Base-by-base conservation (phyloP, 1,284 basidiomycete species). In the Leccinum proximum region DNA sequence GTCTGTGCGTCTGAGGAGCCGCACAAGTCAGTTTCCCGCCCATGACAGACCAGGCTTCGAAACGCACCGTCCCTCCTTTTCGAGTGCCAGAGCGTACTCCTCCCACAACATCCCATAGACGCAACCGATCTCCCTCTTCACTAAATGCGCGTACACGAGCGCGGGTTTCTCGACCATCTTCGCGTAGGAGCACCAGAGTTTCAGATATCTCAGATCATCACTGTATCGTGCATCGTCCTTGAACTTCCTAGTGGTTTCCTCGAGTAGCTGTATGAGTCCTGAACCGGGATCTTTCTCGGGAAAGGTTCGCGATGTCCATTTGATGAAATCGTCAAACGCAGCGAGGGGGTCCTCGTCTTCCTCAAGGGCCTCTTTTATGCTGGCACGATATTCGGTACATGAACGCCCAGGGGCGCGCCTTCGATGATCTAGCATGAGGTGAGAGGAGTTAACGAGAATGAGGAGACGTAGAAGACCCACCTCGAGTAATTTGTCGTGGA, bases 201-300 rank as follows among this genome's bases (percentile, higher is more conserved):
- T 92, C 59, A 98, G 83, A 76, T 98, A 97, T 50, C 96, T 85
- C 62, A 92, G 78, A 79, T 98, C 96, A 67, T 89, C 88, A 71
- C 87, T 87, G 78, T 97, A 98, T 35, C 88, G 80, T 40, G 84
- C 80, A 71, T 96, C 93, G 33, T 87, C 84, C 66, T 91, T 86
- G 75, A 98, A 97, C 61, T 87, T 84, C 26, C 89, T 80, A 1
- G 91, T 93, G 1, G 88, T 86, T 67, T 88, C 85, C 69, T 95
- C 92, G 0, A 96, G 80, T 4, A 94, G 78, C 63, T 88, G 85
- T 5, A 86, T 77, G n/a, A 89, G 80, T 2, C 90, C 89, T 71
- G 88, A 82, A 71, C 82, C 75, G 35, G 78, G 71, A 63, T 81
- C 76, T 16, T 74, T 73, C 22, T 76, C 75, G 26, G 77, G 70